These are phyloP conservation scores for Glycine soja DNA, from an alignment of 306 rosid genomes.

Conservation along the genomic window DNA sequence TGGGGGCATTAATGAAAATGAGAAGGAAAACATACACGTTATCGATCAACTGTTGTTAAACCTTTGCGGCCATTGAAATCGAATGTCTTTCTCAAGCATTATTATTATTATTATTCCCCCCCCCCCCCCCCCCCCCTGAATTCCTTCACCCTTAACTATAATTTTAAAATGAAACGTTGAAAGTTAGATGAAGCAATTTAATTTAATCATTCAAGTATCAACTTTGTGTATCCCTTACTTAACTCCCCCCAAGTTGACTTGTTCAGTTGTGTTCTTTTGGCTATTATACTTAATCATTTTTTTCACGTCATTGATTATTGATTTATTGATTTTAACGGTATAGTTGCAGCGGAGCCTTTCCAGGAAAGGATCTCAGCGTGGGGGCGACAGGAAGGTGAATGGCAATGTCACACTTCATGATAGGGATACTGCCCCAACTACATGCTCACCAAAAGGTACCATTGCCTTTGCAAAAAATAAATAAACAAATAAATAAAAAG, in stretches of 20 bases:
- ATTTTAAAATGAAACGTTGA: conserved; percentile 47
- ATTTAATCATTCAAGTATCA: conserved; percentile 21
- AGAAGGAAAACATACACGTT: conserved; percentile 27
- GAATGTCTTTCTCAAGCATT: conserved; percentile 59
- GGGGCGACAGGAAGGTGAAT: conserved; percentile 67
- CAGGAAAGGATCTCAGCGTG: conserved; percentile 81
- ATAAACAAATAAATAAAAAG: background rate
- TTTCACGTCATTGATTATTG: background rate
- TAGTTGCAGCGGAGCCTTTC: conserved; percentile 82
- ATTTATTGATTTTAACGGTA: background rate
- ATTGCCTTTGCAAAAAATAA: background rate
- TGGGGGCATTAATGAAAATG: conserved; percentile 4
- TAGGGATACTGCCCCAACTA: conserved; percentile 52
- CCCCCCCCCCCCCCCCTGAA: background rate
- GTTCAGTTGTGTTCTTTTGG: background rate
- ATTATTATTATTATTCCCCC: conserved; percentile 36
- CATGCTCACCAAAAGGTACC: conserved; percentile 74
- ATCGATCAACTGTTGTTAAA: conserved; percentile 34
- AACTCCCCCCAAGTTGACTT: conserved; percentile 34
- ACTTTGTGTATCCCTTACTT: conserved; percentile 48
- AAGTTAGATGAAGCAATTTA: conserved; percentile 35
- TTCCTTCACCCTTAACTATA: background rate
- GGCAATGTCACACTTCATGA: conserved; percentile 54
- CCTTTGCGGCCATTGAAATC: conserved; percentile 48
- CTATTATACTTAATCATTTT: background rate